Base-by-base conservation (phyloP, 306 rosid genomes). In the Glycyrrhiza uralensis region DNA sequence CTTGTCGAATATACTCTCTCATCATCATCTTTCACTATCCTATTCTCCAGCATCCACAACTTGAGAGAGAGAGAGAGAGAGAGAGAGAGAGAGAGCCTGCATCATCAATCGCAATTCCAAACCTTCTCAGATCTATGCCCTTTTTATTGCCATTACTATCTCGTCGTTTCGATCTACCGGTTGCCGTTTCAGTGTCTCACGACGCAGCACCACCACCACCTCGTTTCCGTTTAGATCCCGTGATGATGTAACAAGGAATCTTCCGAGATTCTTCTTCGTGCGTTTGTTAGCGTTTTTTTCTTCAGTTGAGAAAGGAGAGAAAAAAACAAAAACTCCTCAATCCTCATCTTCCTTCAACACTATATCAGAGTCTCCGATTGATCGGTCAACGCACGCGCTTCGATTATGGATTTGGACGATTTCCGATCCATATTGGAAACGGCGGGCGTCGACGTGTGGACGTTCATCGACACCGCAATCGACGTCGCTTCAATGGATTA, bases 401-500 rank as follows among this genome's bases (percentile, higher is more conserved):
- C 41, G 18, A 60, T 1, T 46, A 89, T 95, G 96, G 97, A 95
- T 80, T 84, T 81, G 80, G 97, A 95, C 51, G 96, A 89, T 84
- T 89, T 95, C 59, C 91, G 96, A 51, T 75, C 96, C 41, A 59
- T 95, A 42, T 42, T 95, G 66, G 91, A 89, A 0, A 84, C 85
- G 11, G 83, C 96, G 0, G 96, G 96, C 3, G 89, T 95, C n/a
- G 97, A 95, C 68, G 86, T 95, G 0, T 95, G 95, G 89, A 66
- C 87, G 60, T 84, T 95, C 69, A 88, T 95, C 30, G 97, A 91
- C 74, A 83, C 97, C 6, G 97, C 97, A 13, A 91, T 95, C 57
- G 81, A 78, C 20, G 93, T 95, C 4, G 99, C 99, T 15, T 74
- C 96, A 5, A 2, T 30, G 14, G 99, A 95, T 20, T 83, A 59